These are phyloP conservation scores for Neoconidiobolus thromboides DNA, from an alignment of 371 early-diverging fungal genomes.

Conservation along the genomic window DNA sequence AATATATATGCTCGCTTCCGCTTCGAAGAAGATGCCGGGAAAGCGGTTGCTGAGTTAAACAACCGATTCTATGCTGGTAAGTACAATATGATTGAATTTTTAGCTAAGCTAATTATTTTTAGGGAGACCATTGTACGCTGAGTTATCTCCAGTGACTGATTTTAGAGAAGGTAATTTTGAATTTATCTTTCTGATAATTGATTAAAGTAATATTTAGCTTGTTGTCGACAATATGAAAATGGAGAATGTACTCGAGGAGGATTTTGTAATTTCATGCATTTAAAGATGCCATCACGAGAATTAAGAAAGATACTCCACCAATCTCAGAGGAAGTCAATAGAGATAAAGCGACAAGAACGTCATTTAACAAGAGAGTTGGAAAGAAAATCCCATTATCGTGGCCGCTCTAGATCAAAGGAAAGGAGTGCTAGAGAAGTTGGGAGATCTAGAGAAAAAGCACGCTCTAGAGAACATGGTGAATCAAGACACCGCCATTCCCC, in stretches of 20 bases:
- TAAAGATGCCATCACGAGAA: constrained; percentile 55
- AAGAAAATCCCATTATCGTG: no score
- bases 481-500: no score
- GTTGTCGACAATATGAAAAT: constrained; percentile 92
- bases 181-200: constrained; percentile 3
- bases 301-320: constrained; percentile 60
- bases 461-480: no score
- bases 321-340: constrained; percentile 45
- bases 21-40: constrained; percentile 81
- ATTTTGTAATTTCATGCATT: constrained; percentile 97
- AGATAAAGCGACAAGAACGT: no score
- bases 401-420: no score
- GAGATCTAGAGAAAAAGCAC: no score
- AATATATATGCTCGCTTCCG: constrained; percentile 91
- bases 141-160: constrained; percentile 90
- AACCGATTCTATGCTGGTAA: constrained; percentile 85
- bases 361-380: no score
- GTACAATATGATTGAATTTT: not conserved
- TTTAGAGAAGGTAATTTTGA: constrained; percentile 52
- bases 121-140: constrained; percentile 85
- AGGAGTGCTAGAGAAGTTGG: no score
- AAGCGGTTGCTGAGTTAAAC: constrained; percentile 76
- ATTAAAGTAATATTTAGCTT: constrained; percentile 23
- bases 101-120: not conserved
- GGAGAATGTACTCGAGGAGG: constrained; percentile 91